Evolutionary conservation across 2,329 filamentous ascomycete genomes (phyloP), one percentile per base, ranked within the genome.

Genomic region (Trichoderma sp.): DNA sequence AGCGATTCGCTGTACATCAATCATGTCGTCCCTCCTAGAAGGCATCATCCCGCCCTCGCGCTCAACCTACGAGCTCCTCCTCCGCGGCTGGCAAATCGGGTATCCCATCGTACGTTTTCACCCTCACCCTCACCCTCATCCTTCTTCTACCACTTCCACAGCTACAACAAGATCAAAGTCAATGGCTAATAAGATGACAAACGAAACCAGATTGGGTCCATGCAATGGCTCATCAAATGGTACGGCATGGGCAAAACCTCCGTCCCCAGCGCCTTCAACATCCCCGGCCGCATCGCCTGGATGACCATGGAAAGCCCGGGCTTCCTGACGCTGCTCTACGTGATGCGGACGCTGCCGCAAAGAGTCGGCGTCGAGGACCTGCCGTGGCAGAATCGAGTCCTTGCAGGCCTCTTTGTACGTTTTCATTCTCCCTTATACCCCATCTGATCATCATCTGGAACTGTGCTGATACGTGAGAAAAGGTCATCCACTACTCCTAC

Each of bases 201-300:
- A 9, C 1, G 10, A 21, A 19, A 68, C 34, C 67, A 96, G 92
- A 73, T 92, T 68, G 88, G 88, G 0, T 84, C 87, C 1, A 59
- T 86, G 24, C 93, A 97, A 86, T 96, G 90, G 89, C 66, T 88
- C 64, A 79, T 83, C n/a, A 84, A 86, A 63, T 97, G 87, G 84
- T 95, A 97, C 76, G 91, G 91, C 58, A 92, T 94, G 81, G 95
- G 95, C 76, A 98, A 98, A 79, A 97, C 93, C 3, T 96, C 92
- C 3, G 83, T 88, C 19, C 74, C 82, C 3, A 93, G 90, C 71
- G 79, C 79, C 14, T 81, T 95, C 74, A 99, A 99, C 78, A 77
- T 98, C n/a, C 91, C 93, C 1, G 95, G 95, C 67, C 91, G 91
- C 71, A 80, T 92, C 68, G 93, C 87, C 65, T 99, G 95, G 95